Evolutionary conservation across 2,329 filamentous ascomycete genomes (phyloP), one percentile per base, ranked within the genome.

Genomic region (Trichoderma hamatum): DNA sequence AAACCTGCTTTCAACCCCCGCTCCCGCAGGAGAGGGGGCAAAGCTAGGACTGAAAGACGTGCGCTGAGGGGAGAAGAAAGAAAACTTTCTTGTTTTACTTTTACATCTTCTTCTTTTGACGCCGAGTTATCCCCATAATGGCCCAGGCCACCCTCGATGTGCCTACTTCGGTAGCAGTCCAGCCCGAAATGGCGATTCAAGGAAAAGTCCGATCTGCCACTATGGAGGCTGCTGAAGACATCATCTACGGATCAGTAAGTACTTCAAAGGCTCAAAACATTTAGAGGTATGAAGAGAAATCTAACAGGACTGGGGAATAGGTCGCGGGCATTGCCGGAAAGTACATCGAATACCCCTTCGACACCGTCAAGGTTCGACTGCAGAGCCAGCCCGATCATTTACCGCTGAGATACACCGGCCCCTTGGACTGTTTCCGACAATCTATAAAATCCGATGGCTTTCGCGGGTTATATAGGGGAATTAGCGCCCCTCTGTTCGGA

Each of bases 291-390:
- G 28, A 51, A 24, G 28, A 39, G 30, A 32, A 21, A 19, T n/a
- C 39, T 67, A 30, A 24, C 28, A 51, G 52, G 32, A 66, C 72
- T 46, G 63, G 72, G 62, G 7, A 54, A 30, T 72, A 94, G 92
- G 80, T 88, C 70, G 94, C 95, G 67, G 96, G 96, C 70, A 88
- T 96, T 70, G 90, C 93, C 43, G 95, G 95, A 71, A 99, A 98
- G 83, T 93, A 95, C 79, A 95, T 99, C 77, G 96, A 99, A 80
- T 99, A 97, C 79, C 96, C 96, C 28, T 99, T 99, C 81, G 96
- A 99, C 81, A 99, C 96, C 0, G 90, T 99, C 79, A 99, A 99
- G 82, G 96, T 99, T 70, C 92, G 96, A 51, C 88, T 99, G 13
- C 96, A 99, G 79, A 96, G 95, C n/a, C 95, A 98, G 79, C 92